Conservation (phyloP, 2,329 filamentous ascomycete genomes). For the Epichloe elymi region DNA sequence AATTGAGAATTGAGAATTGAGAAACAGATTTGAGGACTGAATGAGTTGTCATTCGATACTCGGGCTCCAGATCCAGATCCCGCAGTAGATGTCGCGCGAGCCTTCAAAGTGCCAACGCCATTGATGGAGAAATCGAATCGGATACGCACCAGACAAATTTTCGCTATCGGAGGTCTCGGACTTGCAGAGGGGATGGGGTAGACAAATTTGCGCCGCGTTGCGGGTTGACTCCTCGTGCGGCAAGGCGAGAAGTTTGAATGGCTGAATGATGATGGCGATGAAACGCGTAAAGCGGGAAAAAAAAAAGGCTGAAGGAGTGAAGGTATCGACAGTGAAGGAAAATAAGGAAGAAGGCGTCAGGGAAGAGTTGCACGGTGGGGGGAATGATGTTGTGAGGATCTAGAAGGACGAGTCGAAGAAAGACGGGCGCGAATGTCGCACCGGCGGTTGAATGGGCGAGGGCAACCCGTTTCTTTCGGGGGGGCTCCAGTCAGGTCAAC, state of each 20-base stretch:
- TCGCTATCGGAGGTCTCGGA: background rate
- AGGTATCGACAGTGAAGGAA: conserved; percentile 1
- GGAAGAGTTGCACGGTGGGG: conserved; percentile 5
- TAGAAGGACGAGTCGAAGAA: conserved; percentile 6
- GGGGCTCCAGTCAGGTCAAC: background rate
- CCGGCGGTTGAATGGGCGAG: background rate
- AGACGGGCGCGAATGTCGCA: conserved; percentile 1
- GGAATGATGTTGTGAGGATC: conserved; percentile 2
- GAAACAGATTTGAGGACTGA: background rate
- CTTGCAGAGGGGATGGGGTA: background rate
- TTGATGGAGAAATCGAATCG: background rate
- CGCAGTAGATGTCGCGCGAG: background rate
- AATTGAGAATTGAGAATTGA: background rate
- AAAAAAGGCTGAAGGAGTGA: conserved; percentile 1
- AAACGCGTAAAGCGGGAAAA: background rate
- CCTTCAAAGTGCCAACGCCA: background rate
- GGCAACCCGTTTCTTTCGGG: conserved; percentile 2
- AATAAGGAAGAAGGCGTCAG: conserved; percentile 4
- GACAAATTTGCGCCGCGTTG: conserved; percentile 2
- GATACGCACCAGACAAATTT: background rate
- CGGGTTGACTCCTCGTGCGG: background rate
- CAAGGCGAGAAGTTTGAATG: background rate
- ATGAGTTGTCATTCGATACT: background rate
- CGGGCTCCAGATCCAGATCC: background rate
- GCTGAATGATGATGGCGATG: conserved; percentile 5